A percentile compares a stretch with the other conserved stretches of the same genome.
phyloP scores from a whole-genome alignment of 1,284 basidiomycete species.

The Ganoderma leucocontextum region DNA sequence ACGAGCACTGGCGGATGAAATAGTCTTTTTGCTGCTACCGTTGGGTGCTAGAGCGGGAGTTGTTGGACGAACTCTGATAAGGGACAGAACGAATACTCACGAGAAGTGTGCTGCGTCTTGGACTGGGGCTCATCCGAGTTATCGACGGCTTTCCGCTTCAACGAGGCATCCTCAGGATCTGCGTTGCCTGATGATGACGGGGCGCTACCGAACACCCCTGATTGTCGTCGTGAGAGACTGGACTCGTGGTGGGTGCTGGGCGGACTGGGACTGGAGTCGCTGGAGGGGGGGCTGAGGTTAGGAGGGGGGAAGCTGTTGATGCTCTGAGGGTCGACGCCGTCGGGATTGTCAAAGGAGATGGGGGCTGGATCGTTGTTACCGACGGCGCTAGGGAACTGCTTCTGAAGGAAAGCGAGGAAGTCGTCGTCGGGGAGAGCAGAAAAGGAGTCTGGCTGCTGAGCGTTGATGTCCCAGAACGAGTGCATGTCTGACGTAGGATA shows the following conservation, averaged over 20 bases:
- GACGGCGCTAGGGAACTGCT: constrained; percentile 61
- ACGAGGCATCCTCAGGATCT: constrained; percentile 46
- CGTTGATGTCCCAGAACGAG: constrained; percentile 73
- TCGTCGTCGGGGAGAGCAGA: constrained; percentile 78
- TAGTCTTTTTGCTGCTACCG: constrained; percentile 39
- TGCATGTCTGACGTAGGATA: constrained; percentile 40
- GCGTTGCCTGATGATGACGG: constrained; percentile 8
- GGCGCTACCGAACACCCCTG: constrained; percentile 41
- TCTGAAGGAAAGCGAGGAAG: constrained; percentile 79
- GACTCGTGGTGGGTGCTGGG: constrained; percentile 52
- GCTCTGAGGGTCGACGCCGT: constrained; percentile 66
- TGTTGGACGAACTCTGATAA: constrained; percentile 14
- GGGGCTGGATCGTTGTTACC: constrained; percentile 30
- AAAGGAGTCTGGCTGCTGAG: constrained; percentile 60
- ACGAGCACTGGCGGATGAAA: constrained; percentile 38
- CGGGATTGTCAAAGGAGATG: constrained; percentile 40
- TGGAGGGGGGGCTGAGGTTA: constrained; percentile 54
- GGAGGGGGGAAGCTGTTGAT: constrained; percentile 51
- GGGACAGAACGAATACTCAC: constrained; percentile 26
- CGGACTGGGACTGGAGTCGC: constrained; percentile 77
- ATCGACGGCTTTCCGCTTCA: constrained; percentile 80
- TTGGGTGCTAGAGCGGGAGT: constrained; percentile 28
- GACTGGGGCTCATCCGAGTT: constrained; percentile 63
- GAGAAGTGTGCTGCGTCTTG: constrained; percentile 66
- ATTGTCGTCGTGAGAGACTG: constrained; percentile 43